phyloP scores from a whole-genome alignment of 2,329 filamentous ascomycete species.

The Trichoderma sp. region DNA sequence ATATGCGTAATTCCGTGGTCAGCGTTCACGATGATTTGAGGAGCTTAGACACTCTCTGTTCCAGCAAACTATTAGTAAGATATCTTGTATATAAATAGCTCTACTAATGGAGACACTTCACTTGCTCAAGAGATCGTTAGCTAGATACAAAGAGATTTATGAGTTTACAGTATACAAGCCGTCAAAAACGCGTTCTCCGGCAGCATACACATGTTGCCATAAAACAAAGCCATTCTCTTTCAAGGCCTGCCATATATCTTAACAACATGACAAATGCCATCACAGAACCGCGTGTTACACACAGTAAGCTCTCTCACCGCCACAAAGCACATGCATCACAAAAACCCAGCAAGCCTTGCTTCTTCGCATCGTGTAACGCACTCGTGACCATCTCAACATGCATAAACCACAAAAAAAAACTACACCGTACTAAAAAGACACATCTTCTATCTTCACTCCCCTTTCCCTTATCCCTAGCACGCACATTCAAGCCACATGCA shows the following conservation, averaged over 20 bases:
- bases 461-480: background rate
- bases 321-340: background rate
- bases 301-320: background rate
- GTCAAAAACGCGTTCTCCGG: no score
- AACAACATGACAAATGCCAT: background rate
- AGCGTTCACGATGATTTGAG: background rate
- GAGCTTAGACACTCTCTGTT: background rate
- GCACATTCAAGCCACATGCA: slow-evolving; percentile 11
- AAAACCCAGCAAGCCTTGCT: background rate
- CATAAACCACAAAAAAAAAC: background rate
- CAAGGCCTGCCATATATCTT: background rate
- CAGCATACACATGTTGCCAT: no score
- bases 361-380: slow-evolving; percentile 8
- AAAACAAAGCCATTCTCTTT: no score
- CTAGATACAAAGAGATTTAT: no score
- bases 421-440: background rate
- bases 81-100: no score
- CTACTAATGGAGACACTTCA: background rate
- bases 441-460: background rate
- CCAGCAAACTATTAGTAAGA: no score
- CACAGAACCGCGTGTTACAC: background rate
- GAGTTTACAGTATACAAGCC: background rate
- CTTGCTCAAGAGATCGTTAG: background rate
- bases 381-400: slow-evolving; percentile 15
- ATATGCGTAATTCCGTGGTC: background rate